Conservation (phyloP, 1,284 basidiomycete genomes). For the Boletus smithii region DNA sequence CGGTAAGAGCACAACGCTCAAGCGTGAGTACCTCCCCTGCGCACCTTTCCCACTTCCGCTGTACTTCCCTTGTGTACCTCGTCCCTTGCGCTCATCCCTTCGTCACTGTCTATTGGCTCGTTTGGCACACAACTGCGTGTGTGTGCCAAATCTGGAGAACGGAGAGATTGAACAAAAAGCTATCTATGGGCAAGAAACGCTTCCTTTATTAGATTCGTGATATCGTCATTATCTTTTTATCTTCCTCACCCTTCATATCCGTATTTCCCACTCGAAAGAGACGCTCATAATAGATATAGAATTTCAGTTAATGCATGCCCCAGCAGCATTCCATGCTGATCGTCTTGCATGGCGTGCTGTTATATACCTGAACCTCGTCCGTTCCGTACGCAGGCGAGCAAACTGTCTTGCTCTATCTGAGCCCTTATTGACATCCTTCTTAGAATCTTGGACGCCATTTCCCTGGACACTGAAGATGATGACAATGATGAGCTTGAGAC, state of each 20-base stretch:
- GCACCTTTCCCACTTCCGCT: slow-evolving; percentile 9
- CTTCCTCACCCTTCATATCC: slow-evolving; percentile 2
- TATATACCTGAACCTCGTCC: slow-evolving; percentile 79
- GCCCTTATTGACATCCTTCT: slow-evolving; percentile 5
- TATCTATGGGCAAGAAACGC: background rate
- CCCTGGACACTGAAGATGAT: slow-evolving; percentile 52
- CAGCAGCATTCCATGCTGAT: slow-evolving; percentile 69
- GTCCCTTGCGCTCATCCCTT: background rate
- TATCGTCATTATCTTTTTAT: slow-evolving; percentile 1
- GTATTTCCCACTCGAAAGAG: slow-evolving; percentile 1
- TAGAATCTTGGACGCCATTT: slow-evolving; percentile 77
- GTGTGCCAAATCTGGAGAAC: slow-evolving; percentile 1
- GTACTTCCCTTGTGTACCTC: background rate
- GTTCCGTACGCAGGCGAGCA: slow-evolving; percentile 66
- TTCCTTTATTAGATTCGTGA: slow-evolving; percentile 9
- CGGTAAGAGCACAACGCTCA: slow-evolving; percentile 78
- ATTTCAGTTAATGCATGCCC: slow-evolving; percentile 75
- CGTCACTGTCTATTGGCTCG: background rate
- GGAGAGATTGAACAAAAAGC: background rate
- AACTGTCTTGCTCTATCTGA: background rate
- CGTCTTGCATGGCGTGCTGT: slow-evolving; percentile 80
- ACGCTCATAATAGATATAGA: slow-evolving; percentile 43
- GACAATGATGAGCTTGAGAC: slow-evolving; percentile 49
- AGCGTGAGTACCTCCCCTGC: slow-evolving; percentile 56
- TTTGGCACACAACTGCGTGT: background rate